Conservation (phyloP, 2,329 filamentous ascomycete genomes). For the Paecilomyces sp. region DNA sequence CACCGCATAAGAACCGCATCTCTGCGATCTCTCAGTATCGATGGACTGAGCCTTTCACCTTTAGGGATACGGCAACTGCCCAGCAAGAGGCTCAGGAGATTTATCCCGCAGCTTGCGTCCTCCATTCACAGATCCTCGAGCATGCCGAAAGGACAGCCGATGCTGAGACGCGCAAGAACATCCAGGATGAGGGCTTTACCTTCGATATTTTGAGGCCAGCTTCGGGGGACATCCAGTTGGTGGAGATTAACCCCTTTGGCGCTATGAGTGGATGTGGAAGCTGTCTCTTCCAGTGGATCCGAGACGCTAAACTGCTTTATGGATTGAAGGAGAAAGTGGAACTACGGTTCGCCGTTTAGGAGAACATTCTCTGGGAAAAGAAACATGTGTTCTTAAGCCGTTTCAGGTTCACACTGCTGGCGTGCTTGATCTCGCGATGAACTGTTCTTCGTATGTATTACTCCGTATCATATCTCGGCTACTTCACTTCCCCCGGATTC, state of each 20-base stretch:
- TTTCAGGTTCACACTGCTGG: not conserved
- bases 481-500: not conserved
- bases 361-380: not conserved
- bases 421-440: not conserved
- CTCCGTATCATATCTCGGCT: not conserved
- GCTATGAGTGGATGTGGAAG: constrained; percentile 38
- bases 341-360: constrained; percentile 17
- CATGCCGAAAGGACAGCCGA: constrained; percentile 13
- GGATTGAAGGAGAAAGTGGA: constrained; percentile 21
- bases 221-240: constrained; percentile 19
- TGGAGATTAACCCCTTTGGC: constrained; percentile 43
- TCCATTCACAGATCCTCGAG: constrained; percentile 21
- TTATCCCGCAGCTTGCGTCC: constrained; percentile 7
- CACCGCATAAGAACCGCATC: constrained; percentile 23
- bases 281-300: constrained; percentile 42
- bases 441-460: not conserved
- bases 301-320: constrained; percentile 31
- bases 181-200: constrained; percentile 30
- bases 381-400: not conserved
- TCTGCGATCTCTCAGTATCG: constrained; percentile 36
- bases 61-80: constrained; percentile 2
- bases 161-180: constrained; percentile 19
- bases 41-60: constrained; percentile 31
- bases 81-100: constrained; percentile 11
- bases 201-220: constrained; percentile 39